Evolutionary conservation across 495 filamentous ascomycete species (phyloP), one percentile per base, ranked within the genome.

Genomic region (Penicillium ucsense): DNA sequence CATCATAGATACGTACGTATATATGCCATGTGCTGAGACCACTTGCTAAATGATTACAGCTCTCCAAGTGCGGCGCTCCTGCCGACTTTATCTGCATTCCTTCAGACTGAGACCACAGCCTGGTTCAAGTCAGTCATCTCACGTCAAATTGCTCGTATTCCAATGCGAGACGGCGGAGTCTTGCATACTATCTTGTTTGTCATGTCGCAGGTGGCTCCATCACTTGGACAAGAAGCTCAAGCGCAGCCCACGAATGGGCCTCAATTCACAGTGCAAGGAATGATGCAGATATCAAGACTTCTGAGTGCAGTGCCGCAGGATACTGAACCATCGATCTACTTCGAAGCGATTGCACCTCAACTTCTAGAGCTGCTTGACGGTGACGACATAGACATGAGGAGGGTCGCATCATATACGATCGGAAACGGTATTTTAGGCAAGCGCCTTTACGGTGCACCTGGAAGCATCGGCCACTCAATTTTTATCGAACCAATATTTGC

Each of bases 391-490:
- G 85, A 88, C 55, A 64, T 90, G 50, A 72, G 65, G 47, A 83
- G 74, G 52, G 81, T 76, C 5, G 83, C 81, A 4, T 78, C 83
- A 0, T 87, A 87, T 57, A 75, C 86, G 38, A 83, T 89, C 45
- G 85, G 83, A 0, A 83, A 80, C 55, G 84, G 85, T 1, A 81
- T 90, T 12, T 58, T 92, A 41, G 79, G 81, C 0, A 80, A 80
- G 46, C 81, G 78, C 43, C 63, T 73, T 29, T 79, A 76, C 54
- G 86, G 87, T 5, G 83, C 82, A 28, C 81, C 81, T 35, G 83
- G 80, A 10, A 78, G 79, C 1, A 69, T 81, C 33, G 87, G 86
- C 0, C 87, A 85, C 77, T 79, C 72, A 27, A 73, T 77, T 5
- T 83, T 89, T 43, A 75, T 81, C 0, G 73, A 80, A 50, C 86